Base-by-base conservation (phyloP, 108 stramenopile species). In the Cyclostephanos tholiformis region DNA sequence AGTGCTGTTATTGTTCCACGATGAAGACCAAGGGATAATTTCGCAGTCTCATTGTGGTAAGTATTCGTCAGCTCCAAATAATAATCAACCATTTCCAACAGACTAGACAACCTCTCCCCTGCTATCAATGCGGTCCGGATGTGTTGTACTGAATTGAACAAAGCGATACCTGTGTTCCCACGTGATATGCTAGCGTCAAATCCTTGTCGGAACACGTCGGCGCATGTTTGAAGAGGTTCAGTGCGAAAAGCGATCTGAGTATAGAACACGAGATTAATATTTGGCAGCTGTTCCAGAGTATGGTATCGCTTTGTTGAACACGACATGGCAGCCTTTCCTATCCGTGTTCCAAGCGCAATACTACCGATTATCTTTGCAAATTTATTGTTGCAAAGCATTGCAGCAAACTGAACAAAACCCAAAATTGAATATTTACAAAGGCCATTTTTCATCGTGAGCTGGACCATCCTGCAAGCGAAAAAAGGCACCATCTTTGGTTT, bases 401-500 rank as follows among this genome's bases (percentile, higher is more conserved):
- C 10, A 46, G 72, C 65, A 68, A 68, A 68, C 9, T 38, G 19
- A 39, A 73, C 51, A 36, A 66, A 73, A 4, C 49, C 69, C 13
- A 26, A 52, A n/a, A 36, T 43, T 55, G 67, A 61, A 56, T 71
- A 71, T 60, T 81, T 72, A 36, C 72, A 81, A 7, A 69, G 49
- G 11, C 75, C 75, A 20, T 65, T 44, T 39, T 59, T 53, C 69
- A 81, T 69, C 5, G 68, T 71, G 55, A 72, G 70, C 57, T 66
- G 64, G 49, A 63, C 63, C 52, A 71, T 71, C 38, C 56, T 59
- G 26, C 46, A 49, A 50, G 60, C 64, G 64, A 71, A 35, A 48
- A 64, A 67, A 10, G 63, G 56, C 19, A 46, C 49, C n/a, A 69
- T 58, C 26, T 53, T 30, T 9, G 61, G 74, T 29, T 75, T 69